These are phyloP conservation scores for Stemphylium beticola DNA, from an alignment of 2,329 filamentous ascomycete genomes.

Conservation along the genomic window DNA sequence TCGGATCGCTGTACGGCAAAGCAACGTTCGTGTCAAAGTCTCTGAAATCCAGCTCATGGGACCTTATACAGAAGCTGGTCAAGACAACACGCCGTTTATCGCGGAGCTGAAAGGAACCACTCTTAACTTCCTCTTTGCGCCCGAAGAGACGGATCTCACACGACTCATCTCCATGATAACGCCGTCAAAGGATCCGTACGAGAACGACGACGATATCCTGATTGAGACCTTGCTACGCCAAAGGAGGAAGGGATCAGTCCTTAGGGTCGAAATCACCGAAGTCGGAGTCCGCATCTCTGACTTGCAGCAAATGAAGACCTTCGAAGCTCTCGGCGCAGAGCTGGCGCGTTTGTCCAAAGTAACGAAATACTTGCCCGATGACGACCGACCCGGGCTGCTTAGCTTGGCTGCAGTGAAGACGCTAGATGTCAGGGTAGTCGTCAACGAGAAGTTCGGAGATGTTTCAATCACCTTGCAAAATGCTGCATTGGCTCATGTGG, in stretches of 20 bases:
- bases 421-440: conserved; percentile 65
- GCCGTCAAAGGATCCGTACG: conserved; percentile 88
- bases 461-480: conserved; percentile 48
- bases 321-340: conserved; percentile 78
- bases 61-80: conserved; percentile 64
- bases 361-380: conserved; percentile 92
- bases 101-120: conserved; percentile 69
- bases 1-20: conserved; percentile 77
- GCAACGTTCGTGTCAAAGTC: conserved; percentile 74
- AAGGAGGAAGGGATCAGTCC: conserved; percentile 81
- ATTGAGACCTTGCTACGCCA: conserved; percentile 89
- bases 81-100: conserved; percentile 65
- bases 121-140: conserved; percentile 72
- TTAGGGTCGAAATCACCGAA: conserved; percentile 71
- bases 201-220: conserved; percentile 90
- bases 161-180: conserved; percentile 84
- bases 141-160: conserved; percentile 81
- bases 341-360: conserved; percentile 83
- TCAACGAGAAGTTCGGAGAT: conserved; percentile 73
- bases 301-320: conserved; percentile 67
- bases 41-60: conserved; percentile 77
- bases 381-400: conserved; percentile 88
- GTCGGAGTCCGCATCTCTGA: conserved; percentile 68
- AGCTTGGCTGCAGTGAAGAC: conserved; percentile 73
- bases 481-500: conserved; percentile 65